Percentiles rank a stretch among this genome's conserved stretches.
These are phyloP conservation scores for Amoeboaphelidium protococcarum DNA, from an alignment of 371 early-diverging fungal genomes.

Conservation along the genomic window DNA sequence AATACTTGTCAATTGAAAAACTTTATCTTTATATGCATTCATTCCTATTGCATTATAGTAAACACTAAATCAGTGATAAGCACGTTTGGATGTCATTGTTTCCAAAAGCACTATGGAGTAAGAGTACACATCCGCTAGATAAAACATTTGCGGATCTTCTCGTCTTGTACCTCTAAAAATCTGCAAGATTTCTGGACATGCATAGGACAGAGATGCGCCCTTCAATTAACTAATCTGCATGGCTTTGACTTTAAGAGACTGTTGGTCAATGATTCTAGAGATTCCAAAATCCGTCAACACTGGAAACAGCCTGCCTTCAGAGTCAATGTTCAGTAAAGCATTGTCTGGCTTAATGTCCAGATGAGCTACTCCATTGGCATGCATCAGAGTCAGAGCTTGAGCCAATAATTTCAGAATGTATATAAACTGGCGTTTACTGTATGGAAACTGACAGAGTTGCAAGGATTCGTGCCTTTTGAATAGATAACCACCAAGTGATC, in stretches of 20 bases:
- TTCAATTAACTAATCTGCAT: background rate
- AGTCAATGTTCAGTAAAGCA: background rate
- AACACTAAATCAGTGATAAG: background rate
- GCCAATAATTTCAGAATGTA: background rate
- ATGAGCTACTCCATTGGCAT: background rate
- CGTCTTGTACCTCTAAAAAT: background rate
- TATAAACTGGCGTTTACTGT: too few relatives aligned
- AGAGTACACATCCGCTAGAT: background rate
- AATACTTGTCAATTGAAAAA: too few relatives aligned
- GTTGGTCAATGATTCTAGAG: background rate
- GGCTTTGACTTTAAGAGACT: background rate
- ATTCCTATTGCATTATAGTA: too few relatives aligned
- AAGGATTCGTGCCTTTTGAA: too few relatives aligned
- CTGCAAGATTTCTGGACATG: background rate
- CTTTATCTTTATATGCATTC: too few relatives aligned
- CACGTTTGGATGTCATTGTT: background rate
- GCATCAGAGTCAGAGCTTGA: background rate
- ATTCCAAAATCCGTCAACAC: background rate
- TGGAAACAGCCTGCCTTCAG: background rate
- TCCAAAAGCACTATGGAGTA: background rate
- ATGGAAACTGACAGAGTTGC: too few relatives aligned
- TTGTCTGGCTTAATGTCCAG: background rate
- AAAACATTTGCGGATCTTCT: too few relatives aligned
- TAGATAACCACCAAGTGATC: too few relatives aligned
- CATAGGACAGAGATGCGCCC: background rate